Evolutionary conservation across 441 rosid species (phyloP).

Genomic region (Metrosideros polymorpha): DNA sequence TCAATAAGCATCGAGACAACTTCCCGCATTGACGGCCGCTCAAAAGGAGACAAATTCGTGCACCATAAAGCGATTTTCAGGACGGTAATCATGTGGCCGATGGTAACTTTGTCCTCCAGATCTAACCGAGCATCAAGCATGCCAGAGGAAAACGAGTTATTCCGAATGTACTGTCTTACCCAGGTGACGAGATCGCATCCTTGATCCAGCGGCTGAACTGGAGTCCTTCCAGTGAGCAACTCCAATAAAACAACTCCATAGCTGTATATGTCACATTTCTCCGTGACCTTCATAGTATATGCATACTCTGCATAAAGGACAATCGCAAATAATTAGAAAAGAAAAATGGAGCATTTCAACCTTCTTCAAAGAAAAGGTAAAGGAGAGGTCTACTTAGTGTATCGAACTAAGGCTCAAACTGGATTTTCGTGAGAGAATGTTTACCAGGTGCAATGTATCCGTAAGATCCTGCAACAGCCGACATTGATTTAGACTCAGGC

Average conservation of each 20-base stretch:
- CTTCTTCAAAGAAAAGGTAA: neutral
- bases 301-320: constrained; percentile 62
- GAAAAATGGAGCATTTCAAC: neutral
- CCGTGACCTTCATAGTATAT: constrained; percentile 91
- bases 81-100: constrained; percentile 69
- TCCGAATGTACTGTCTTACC: constrained; percentile 54
- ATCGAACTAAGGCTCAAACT: neutral
- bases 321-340: neutral
- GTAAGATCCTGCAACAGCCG: constrained; percentile 96
- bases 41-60: constrained; percentile 61
- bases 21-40: constrained; percentile 92
- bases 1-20: constrained; percentile 81
- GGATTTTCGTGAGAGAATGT: neutral
- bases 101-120: constrained; percentile 42
- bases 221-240: constrained; percentile 76
- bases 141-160: constrained; percentile 39
- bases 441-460: constrained; percentile 98
- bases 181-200: constrained; percentile 87
- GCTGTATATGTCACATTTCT: constrained; percentile 95
- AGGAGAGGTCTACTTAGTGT: neutral
- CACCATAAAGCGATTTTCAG: constrained; percentile 72
- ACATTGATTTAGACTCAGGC: constrained; percentile 95
- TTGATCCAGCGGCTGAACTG: constrained; percentile 76
- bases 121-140: constrained; percentile 64
- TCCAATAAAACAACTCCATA: constrained; percentile 88